Base-by-base conservation (phyloP, 73 alveolate genomes). In the Symbiodinium natans region DNA sequence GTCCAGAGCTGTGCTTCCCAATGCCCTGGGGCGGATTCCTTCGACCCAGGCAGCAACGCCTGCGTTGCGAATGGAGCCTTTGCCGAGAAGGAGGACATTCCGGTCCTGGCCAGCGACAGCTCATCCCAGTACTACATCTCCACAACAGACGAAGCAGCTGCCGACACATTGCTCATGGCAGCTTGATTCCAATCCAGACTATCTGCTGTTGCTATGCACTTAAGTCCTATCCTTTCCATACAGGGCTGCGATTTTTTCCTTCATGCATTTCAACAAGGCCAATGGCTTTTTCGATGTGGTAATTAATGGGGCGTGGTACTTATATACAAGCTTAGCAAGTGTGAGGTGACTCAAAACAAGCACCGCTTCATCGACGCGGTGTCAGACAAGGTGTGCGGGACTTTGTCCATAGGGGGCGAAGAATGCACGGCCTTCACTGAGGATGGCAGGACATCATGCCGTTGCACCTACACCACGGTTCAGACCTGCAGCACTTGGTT, bases 341-440 rank as follows among this genome's bases (percentile, higher is more conserved):
- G 4, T 63, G 80, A 63, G 80, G 80, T 74, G 43, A 74, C 84
- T 23, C 84, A 74, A 43, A 74, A 74, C 84, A 74, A 74, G 84
- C 84, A 74, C 27, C 84, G 84, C 43, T 43, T 74, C 43, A 74
- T 74, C 29, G 84, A 74, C 43, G 25, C 84, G 40, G 33, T 29
- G 11, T 33, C 84, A 11, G 43, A 74, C 33, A 29, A 74, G 29
- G 84, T 33, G 23, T 74, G 84, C 48, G 31, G 31, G 42, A 33
- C 84, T 29, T 29, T 74, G 33, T 74, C 84, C 31, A 31, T 74
- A 41, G 84, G 48, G 1, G 84, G 43, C 40, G 31, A 31, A 0
- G 42, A 34, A 17, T 74, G 84, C 42, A 74, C 29, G 23, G 84
- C 42, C 3, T 15, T 74, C 43, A 15, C 84, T 7, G 84, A 74